These are phyloP conservation scores for Symbiotaphrina buchneri DNA, from an alignment of 495 filamentous ascomycete genomes.

Conservation along the genomic window DNA sequence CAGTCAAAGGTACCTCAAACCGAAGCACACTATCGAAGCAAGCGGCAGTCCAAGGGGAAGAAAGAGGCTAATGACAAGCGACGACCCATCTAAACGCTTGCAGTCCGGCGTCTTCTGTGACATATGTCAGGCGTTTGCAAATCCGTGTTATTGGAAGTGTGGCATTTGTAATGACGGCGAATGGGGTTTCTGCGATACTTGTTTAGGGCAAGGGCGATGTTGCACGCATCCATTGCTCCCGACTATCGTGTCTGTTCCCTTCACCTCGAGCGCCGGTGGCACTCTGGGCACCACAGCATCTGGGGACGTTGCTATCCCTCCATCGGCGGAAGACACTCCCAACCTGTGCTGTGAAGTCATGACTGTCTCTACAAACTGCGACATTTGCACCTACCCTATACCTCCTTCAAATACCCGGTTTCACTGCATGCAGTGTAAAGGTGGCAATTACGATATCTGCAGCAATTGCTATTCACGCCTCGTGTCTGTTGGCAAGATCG, in stretches of 20 bases:
- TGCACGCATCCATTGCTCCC: slow-evolving; percentile 65
- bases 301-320: too few relatives aligned
- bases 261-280: too few relatives aligned
- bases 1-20: slow-evolving; percentile 41
- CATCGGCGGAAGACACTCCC: background rate
- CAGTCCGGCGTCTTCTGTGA: slow-evolving; percentile 68
- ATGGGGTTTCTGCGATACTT: slow-evolving; percentile 75
- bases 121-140: slow-evolving; percentile 43
- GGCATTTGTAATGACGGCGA: slow-evolving; percentile 66
- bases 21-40: slow-evolving; percentile 20
- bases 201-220: slow-evolving; percentile 51
- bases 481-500: slow-evolving; percentile 33
- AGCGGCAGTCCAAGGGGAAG: too few relatives aligned
- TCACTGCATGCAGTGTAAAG: slow-evolving; percentile 48
- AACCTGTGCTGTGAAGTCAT: too few relatives aligned
- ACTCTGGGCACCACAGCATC: too few relatives aligned
- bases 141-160: slow-evolving; percentile 71
- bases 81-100: slow-evolving; percentile 41
- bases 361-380: slow-evolving; percentile 46
- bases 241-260: too few relatives aligned
- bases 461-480: slow-evolving; percentile 47
- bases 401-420: slow-evolving; percentile 41
- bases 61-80: slow-evolving; percentile 31
- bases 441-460: slow-evolving; percentile 73
- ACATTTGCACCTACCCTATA: slow-evolving; percentile 50